Evolutionary conservation across 2,329 filamentous ascomycete genomes (phyloP), one percentile per base, ranked within the genome.

Genomic region (Stemphylium lycopersici): DNA sequence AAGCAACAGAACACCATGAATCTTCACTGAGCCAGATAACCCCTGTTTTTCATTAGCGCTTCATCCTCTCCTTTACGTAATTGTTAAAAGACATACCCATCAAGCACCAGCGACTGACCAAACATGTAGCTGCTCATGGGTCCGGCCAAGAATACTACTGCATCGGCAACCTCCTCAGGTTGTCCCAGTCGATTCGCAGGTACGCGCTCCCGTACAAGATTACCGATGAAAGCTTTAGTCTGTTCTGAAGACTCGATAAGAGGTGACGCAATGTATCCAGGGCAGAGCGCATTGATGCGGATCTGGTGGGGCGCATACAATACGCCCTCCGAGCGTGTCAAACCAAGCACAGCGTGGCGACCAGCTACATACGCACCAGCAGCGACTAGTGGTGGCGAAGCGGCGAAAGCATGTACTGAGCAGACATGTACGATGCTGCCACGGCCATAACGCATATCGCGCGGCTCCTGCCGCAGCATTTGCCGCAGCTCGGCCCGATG

Each of bases 281-380:
- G 83, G 55, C 83, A 85, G 24, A 85, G 79, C 6, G 81, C 82
- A 59, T 85, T 86, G 64, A 86, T 80, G 45, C 83, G 78, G 41
- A 85, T 83, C 5, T 77, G 77, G 42, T 76, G 62, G 2, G 72
- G 60, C 3, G 79, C 79, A 68, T 84, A 85, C 2, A 76, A 74
- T 36, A 78, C 77, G 3, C 79, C 82, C 55, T 84, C 82, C 2
- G 76, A 77, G 59, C 76, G 78, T 13, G 80, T 83, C 38, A 86
- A 70, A 0, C 80, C 80, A 37, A 82, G 61, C 4, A 82, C 76
- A 65, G 76, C 81, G 61, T 83, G 80, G 65, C 84, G 84, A 24
- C 79, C 72, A 0, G 80, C 71, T 3, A 76, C 66, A 62, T 84
- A 84, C 5, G 80, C 75, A 16, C 69, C 55, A 26, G 78, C 51